phyloP scores from a whole-genome alignment of 495 filamentous ascomycete genomes.

The Emericellopsis terricola region DNA sequence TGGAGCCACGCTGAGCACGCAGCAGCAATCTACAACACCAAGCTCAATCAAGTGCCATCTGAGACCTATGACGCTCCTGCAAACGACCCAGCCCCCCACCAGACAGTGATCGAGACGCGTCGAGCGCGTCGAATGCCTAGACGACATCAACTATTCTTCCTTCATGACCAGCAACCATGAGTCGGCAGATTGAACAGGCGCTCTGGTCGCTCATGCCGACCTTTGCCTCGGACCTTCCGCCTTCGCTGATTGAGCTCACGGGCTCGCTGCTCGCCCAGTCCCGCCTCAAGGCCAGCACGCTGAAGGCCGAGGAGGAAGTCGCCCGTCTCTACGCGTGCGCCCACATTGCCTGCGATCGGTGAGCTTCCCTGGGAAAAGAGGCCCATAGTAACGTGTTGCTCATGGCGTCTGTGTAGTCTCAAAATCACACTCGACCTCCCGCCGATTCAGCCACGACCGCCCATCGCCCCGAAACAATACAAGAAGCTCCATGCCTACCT shows the following conservation, averaged over 20 bases:
- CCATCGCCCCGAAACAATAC: constrained; percentile 68
- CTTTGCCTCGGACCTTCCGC: constrained; percentile 50
- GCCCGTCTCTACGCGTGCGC: constrained; percentile 77
- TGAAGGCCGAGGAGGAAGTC: constrained; percentile 81
- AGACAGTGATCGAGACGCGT: no score
- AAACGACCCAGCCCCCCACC: no score
- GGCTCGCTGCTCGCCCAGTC: constrained; percentile 75
- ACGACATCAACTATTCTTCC: no score
- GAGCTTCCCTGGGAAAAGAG: neutral
- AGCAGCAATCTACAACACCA: no score
- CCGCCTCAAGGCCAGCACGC: constrained; percentile 52
- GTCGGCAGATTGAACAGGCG: constrained; percentile 56
- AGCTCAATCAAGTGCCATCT: no score
- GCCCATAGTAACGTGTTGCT: neutral
- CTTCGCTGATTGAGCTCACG: constrained; percentile 58
- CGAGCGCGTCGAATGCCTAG: no score
- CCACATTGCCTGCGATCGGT: constrained; percentile 83
- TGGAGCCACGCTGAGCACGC: no score
- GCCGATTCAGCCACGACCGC: constrained; percentile 59
- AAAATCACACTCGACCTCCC: constrained; percentile 75
- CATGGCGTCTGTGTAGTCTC: constrained; percentile 31
- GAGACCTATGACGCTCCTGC: no score
- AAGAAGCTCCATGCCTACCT: constrained; percentile 70
- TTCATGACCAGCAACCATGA: no score
- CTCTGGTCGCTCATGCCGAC: constrained; percentile 64